phyloP scores from a whole-genome alignment of 352 stramenopile genomes.

The Globisporangium spiculum region DNA sequence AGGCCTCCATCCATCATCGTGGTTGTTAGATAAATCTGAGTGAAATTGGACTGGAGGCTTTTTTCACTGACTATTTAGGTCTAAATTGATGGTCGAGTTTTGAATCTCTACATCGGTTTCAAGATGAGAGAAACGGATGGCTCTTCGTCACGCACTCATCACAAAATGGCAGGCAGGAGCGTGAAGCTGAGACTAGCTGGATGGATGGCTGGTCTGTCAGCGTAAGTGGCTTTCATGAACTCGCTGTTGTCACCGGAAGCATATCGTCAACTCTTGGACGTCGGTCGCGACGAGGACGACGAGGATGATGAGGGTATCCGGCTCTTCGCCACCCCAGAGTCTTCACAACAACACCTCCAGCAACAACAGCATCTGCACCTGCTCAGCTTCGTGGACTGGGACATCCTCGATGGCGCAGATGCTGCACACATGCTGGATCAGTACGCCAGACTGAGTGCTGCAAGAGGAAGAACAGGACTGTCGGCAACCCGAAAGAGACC shows the following conservation, averaged over 20 bases:
- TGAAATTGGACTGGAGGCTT: too few species aligned
- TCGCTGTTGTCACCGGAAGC: slow-evolving; percentile 20
- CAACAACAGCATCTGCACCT: not conserved
- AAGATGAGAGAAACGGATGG: too few species aligned
- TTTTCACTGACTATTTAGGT: too few species aligned
- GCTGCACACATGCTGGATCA: slow-evolving; percentile 3
- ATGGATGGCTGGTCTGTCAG: too few species aligned
- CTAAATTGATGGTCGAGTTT: too few species aligned
- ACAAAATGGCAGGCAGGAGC: too few species aligned
- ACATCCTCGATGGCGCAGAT: not conserved
- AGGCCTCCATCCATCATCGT: too few species aligned
- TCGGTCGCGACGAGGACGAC: slow-evolving; percentile 29
- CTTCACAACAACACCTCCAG: not conserved
- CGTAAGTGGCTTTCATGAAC: slow-evolving; percentile 16
- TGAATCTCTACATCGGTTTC: too few species aligned
- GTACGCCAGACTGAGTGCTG: not conserved
- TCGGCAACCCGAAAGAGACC: not conserved
- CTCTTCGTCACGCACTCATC: too few species aligned
- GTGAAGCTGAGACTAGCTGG: too few species aligned
- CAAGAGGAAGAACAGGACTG: not conserved
- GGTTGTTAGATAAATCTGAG: too few species aligned
- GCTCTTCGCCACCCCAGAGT: not conserved
- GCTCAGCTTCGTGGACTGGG: slow-evolving; percentile 15
- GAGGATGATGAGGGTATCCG: not conserved
- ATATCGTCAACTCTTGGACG: slow-evolving; percentile 21